Percentiles rank a stretch among this genome's conserved stretches.
These are phyloP conservation scores for Sporothrix euskadiensis DNA, from an alignment of 2,329 filamentous ascomycete species.

Conservation along the genomic window DNA sequence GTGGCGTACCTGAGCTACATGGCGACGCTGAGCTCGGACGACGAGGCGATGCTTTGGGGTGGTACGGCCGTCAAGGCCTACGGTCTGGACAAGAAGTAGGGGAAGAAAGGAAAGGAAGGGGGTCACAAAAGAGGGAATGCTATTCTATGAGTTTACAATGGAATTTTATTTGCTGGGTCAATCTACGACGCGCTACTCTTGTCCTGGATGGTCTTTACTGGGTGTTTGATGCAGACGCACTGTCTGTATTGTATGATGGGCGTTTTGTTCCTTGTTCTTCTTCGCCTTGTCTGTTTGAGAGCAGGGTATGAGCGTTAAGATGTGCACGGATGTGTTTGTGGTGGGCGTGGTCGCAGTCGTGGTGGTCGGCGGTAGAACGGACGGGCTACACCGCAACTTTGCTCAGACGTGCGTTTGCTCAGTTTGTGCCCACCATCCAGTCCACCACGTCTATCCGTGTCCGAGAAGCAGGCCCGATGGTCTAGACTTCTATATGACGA, in stretches of 20 bases:
- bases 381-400: slow-evolving; percentile 23
- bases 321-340: not conserved
- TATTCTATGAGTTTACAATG: not conserved
- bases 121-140: not conserved
- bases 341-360: not conserved
- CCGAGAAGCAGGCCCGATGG: not conserved
- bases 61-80: slow-evolving; percentile 74
- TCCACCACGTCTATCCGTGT: not conserved
- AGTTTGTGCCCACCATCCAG: not conserved
- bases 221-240: not conserved
- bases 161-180: not conserved
- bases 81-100: slow-evolving; percentile 41
- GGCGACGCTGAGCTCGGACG: slow-evolving; percentile 59
- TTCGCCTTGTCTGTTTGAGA: not conserved
- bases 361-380: not conserved
- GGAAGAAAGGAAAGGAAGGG: not conserved
- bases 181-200: not conserved
- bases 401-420: not conserved
- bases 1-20: slow-evolving; percentile 68
- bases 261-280: not conserved
- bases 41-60: slow-evolving; percentile 69
- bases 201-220: no score
- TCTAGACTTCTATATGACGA: not conserved
- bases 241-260: not conserved
- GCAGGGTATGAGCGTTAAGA: not conserved